These are phyloP conservation scores for Fraxinus cuspidata DNA, from an alignment of 257 asterid genomes.

Conservation along the genomic window DNA sequence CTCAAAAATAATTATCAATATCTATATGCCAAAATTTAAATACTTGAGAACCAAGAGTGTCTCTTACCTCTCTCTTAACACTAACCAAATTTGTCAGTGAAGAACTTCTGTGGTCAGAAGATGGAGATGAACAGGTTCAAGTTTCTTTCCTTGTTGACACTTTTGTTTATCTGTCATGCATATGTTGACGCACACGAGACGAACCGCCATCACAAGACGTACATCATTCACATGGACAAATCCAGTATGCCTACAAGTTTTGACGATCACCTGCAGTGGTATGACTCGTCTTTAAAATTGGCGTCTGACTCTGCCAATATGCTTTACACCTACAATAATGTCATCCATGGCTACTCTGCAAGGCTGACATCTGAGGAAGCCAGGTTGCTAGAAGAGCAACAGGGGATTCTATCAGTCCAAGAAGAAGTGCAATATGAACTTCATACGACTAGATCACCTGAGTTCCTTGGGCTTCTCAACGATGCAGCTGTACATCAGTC, in stretches of 20 bases:
- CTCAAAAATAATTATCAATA: slow-evolving; percentile 19
- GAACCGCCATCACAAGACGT: slow-evolving; percentile 37
- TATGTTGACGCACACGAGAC: slow-evolving; percentile 25
- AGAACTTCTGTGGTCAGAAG: background rate
- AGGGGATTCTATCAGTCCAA: slow-evolving; percentile 50
- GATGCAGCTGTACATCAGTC: slow-evolving; percentile 35
- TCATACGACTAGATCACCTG: slow-evolving; percentile 79
- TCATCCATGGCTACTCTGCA: slow-evolving; percentile 66
- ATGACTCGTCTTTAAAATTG: slow-evolving; percentile 50
- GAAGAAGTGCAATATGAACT: slow-evolving; percentile 50
- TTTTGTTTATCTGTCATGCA: slow-evolving; percentile 31
- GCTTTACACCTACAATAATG: slow-evolving; percentile 58
- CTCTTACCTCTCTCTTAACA: slow-evolving; percentile 6
- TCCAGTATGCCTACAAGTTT: slow-evolving; percentile 51
- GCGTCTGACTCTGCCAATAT: slow-evolving; percentile 54
- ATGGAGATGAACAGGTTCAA: slow-evolving; percentile 9
- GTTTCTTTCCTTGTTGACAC: slow-evolving; percentile 24
- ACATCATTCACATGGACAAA: slow-evolving; percentile 68
- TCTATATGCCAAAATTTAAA: slow-evolving; percentile 1
- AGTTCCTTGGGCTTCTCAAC: slow-evolving; percentile 61
- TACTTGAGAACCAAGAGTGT: slow-evolving; percentile 7
- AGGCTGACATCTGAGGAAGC: slow-evolving; percentile 57
- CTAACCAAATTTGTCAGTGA: too few relatives aligned
- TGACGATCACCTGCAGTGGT: slow-evolving; percentile 62
- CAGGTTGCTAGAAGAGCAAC: slow-evolving; percentile 38